These are phyloP conservation scores for Cercospora zeina DNA, from an alignment of 2,329 filamentous ascomycete genomes.

Conservation along the genomic window DNA sequence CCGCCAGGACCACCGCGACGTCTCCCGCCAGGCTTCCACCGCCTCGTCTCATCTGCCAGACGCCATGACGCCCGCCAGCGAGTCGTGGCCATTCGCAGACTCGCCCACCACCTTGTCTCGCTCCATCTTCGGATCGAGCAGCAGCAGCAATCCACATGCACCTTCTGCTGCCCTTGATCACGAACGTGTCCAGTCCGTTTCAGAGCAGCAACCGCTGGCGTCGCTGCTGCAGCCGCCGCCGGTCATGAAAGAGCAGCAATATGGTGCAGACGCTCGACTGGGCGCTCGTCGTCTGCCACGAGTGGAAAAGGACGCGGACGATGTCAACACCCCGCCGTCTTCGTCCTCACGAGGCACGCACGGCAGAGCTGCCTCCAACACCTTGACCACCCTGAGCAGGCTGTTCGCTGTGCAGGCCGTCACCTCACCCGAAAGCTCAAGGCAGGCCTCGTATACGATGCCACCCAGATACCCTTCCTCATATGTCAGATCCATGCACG, in stretches of 20 bases:
- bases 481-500: constrained; percentile 29
- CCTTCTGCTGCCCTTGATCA: constrained; percentile 14
- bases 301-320: constrained; percentile 53
- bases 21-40: background rate
- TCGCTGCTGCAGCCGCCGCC: constrained; percentile 18
- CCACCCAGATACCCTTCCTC: constrained; percentile 25
- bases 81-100: constrained; percentile 26
- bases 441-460: constrained; percentile 46
- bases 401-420: constrained; percentile 47
- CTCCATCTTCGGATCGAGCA: constrained; percentile 27
- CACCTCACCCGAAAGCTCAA: constrained; percentile 42
- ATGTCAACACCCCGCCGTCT: constrained; percentile 47
- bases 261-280: constrained; percentile 18
- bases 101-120: constrained; percentile 21
- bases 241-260: constrained; percentile 24
- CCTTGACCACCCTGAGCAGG: constrained; percentile 47
- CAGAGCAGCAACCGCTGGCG: constrained; percentile 15
- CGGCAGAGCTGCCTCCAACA: constrained; percentile 43
- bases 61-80: constrained; percentile 11
- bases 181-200: constrained; percentile 8
- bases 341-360: constrained; percentile 27
- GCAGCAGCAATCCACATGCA: constrained; percentile 10
- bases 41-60: background rate
- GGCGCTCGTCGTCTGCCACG: constrained; percentile 39
- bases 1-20: constrained; percentile 3